These are phyloP conservation scores for Gilbertella persicaria DNA, from an alignment of 371 early-diverging fungal genomes.

Conservation along the genomic window DNA sequence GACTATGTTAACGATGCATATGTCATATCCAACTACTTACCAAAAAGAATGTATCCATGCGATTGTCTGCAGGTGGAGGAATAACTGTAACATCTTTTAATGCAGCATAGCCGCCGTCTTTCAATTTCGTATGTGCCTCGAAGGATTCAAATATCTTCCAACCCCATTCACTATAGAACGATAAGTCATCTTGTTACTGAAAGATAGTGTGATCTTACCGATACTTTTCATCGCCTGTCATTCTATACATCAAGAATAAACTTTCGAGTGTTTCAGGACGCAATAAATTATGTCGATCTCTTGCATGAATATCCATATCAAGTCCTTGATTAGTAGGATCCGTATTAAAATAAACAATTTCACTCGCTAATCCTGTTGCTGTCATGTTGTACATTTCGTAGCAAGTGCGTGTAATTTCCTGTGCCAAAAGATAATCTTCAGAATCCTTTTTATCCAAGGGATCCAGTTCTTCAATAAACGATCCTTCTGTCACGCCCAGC, in stretches of 20 bases:
- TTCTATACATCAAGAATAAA: conserved; percentile 80
- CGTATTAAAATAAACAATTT: conserved; percentile 69
- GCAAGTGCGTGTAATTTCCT: conserved; percentile 78
- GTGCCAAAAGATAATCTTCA: conserved; percentile 71
- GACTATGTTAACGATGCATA: too few relatives aligned
- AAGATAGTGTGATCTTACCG: conserved; percentile 36
- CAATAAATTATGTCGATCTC: conserved; percentile 70
- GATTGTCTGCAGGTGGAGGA: conserved; percentile 59
- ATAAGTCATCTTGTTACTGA: neutral
- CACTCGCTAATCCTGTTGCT: conserved; percentile 80
- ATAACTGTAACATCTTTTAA: conserved; percentile 69
- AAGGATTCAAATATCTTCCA: conserved; percentile 87
- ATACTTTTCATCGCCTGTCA: conserved; percentile 81
- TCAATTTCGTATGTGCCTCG: conserved; percentile 73
- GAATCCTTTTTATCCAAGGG: conserved; percentile 31
- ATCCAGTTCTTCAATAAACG: conserved; percentile 22
- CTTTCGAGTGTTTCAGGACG: conserved; percentile 93
- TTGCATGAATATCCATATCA: conserved; percentile 67
- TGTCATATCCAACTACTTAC: conserved; percentile 27
- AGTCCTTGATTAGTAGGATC: conserved; percentile 28
- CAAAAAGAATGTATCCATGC: conserved; percentile 80
- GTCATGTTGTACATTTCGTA: conserved; percentile 81
- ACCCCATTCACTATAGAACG: conserved; percentile 78
- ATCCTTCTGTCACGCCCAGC: conserved; percentile 72
- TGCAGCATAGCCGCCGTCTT: conserved; percentile 76